These are phyloP conservation scores for Isatis tinctoria DNA, from an alignment of 345 rosid species.

Conservation along the genomic window DNA sequence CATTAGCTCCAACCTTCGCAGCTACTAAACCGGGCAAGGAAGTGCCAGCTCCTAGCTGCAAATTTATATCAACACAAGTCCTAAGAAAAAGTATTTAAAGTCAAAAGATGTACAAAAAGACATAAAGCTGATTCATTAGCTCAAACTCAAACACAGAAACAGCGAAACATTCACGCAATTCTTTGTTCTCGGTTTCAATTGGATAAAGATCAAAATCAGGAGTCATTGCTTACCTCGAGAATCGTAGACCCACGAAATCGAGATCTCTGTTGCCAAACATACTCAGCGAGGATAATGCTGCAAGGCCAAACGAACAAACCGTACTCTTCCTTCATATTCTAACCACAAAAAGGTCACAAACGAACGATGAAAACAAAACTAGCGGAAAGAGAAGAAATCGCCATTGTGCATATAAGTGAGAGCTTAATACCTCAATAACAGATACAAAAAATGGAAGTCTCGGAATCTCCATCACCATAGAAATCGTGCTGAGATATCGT, in stretches of 20 bases:
- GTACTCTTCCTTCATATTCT: slow-evolving; percentile 88
- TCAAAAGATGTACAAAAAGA: neutral
- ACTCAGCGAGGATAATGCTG: slow-evolving; percentile 79
- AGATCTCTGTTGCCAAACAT: slow-evolving; percentile 79
- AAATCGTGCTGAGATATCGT: slow-evolving; percentile 54
- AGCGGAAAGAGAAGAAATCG: neutral
- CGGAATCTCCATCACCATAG: slow-evolving; percentile 35
- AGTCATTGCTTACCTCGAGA: slow-evolving; percentile 46
- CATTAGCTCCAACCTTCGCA: slow-evolving; percentile 72
- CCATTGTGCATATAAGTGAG: neutral
- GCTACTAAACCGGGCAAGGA: slow-evolving; percentile 52
- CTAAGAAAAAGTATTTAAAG: neutral
- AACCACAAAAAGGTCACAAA: neutral
- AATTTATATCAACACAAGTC: slow-evolving; percentile 1
- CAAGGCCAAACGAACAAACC: slow-evolving; percentile 92
- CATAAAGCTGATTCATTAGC: neutral
- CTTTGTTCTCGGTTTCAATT: neutral
- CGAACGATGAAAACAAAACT: neutral
- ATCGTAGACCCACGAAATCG: slow-evolving; percentile 45
- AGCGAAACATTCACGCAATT: neutral
- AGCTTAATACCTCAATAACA: slow-evolving; percentile 55
- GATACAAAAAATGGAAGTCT: slow-evolving; percentile 50
- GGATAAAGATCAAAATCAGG: neutral
- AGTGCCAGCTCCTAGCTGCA: slow-evolving; percentile 79
- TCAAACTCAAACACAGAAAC: neutral